phyloP scores from a whole-genome alignment of 352 stramenopile species.

The Globisporangium nodosum region DNA sequence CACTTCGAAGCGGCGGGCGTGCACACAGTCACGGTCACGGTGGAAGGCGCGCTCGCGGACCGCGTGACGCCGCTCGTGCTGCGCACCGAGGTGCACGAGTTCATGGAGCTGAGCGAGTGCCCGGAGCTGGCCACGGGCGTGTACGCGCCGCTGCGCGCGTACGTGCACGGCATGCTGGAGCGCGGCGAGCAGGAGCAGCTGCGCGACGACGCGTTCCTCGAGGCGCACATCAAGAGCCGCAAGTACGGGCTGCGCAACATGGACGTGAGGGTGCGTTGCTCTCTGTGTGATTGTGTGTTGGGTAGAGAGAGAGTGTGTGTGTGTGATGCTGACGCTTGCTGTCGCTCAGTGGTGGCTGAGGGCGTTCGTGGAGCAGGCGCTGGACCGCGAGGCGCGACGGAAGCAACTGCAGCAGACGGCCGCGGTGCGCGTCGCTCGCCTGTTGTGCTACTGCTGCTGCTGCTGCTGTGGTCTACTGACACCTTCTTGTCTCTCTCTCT shows the following conservation, averaged over 20 bases:
- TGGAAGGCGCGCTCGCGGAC: conserved; percentile 45
- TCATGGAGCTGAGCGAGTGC: conserved; percentile 76
- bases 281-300: not conserved
- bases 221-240: conserved; percentile 44
- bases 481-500: not conserved
- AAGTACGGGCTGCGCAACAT: conserved; percentile 62
- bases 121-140: conserved; percentile 33
- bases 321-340: not conserved
- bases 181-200: conserved; percentile 40
- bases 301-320: not conserved
- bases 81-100: conserved; percentile 67
- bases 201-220: conserved; percentile 53
- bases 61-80: conserved; percentile 53
- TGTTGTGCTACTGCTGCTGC: not conserved
- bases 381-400: conserved; percentile 54
- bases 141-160: conserved; percentile 57
- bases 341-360: conserved; percentile 61
- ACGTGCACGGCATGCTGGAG: conserved; percentile 39
- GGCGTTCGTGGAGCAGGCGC: conserved; percentile 64
- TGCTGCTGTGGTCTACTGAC: not conserved
- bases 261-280: conserved; percentile 46
- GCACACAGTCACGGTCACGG: conserved; percentile 57
- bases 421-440: conserved; percentile 13
- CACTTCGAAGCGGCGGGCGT: conserved; percentile 46
- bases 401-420: conserved; percentile 40